Evolutionary conservation across 495 filamentous ascomycete genomes (phyloP).

Genomic region (Aspergillus campestris): DNA sequence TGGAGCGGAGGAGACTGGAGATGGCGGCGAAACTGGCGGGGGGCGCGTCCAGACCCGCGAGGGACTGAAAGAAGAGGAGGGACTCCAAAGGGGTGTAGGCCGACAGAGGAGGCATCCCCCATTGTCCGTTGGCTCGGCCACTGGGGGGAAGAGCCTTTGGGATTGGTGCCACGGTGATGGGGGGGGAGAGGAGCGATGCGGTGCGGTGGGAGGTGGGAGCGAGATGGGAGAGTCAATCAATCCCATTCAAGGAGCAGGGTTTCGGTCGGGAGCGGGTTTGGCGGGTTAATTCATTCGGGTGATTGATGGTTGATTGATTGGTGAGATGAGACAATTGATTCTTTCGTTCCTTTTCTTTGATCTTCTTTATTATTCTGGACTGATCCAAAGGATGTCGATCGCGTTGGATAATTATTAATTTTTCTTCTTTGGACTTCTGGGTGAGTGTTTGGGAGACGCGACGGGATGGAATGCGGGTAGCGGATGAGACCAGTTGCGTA

Average conservation of each 20-base stretch:
- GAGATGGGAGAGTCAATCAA: constrained; percentile 4
- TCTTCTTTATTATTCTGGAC: not conserved
- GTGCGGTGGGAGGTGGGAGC: constrained; percentile 5
- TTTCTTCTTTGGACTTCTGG: not conserved
- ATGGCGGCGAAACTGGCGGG: constrained; percentile 60
- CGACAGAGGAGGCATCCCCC: constrained; percentile 48
- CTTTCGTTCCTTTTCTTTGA: not conserved
- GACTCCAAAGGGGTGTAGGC: constrained; percentile 81
- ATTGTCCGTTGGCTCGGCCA: constrained; percentile 38
- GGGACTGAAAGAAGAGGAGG: constrained; percentile 80
- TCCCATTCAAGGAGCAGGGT: not conserved
- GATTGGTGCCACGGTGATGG: constrained; percentile 39
- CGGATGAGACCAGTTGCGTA: too few relatives aligned
- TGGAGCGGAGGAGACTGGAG: constrained; percentile 63
- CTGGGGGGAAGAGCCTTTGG: constrained; percentile 26
- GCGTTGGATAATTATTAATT: not conserved
- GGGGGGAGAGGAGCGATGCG: not conserved
- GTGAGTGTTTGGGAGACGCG: not conserved
- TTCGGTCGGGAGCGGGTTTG: too few relatives aligned
- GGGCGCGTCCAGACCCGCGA: constrained; percentile 57
- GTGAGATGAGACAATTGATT: too few relatives aligned
- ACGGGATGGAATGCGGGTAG: too few relatives aligned
- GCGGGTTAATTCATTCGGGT: too few relatives aligned
- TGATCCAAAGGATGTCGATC: not conserved
- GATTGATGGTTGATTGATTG: too few relatives aligned